Conservation (phyloP, 208 protist genomes). For the Leishmania tropica region DNA sequence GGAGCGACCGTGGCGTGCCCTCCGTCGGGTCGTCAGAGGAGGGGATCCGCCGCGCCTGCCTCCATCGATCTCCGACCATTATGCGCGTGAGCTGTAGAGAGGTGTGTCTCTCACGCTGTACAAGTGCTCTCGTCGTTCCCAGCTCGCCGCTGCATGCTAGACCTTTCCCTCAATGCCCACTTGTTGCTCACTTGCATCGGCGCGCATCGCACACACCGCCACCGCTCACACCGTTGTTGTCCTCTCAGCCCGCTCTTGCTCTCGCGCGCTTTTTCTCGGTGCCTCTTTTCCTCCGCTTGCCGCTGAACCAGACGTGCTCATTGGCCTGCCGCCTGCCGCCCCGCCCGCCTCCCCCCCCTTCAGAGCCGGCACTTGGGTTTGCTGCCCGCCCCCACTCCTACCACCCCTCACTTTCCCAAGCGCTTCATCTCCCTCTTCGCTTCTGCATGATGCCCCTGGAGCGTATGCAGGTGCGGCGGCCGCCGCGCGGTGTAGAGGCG, state of each 20-base stretch:
- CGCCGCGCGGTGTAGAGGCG: constrained; percentile 3
- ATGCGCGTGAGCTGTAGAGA: neutral
- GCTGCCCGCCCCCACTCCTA: neutral
- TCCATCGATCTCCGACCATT: neutral
- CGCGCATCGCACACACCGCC: neutral
- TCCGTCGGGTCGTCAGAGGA: too few relatives aligned
- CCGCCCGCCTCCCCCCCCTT: neutral
- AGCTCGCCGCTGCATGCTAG: neutral
- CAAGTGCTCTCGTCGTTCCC: neutral
- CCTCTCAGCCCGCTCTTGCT: too few relatives aligned
- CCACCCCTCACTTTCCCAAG: neutral
- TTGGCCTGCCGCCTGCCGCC: too few relatives aligned
- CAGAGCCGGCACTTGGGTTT: neutral
- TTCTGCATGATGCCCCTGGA: constrained; percentile 14
- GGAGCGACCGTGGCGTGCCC: too few relatives aligned
- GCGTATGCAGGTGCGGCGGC: neutral
- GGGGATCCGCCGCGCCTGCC: too few relatives aligned
- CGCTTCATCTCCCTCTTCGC: neutral
- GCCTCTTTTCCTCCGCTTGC: neutral
- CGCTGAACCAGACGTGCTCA: neutral
- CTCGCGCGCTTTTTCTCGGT: neutral
- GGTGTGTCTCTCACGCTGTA: neutral
- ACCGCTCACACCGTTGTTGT: neutral
- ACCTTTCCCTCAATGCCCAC: neutral
- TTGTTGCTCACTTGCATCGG: neutral